A percentile compares a stretch with the other conserved stretches of the same genome.
Conservation (phyloP, 345 rosid species). For the Citrus sp. region DNA sequence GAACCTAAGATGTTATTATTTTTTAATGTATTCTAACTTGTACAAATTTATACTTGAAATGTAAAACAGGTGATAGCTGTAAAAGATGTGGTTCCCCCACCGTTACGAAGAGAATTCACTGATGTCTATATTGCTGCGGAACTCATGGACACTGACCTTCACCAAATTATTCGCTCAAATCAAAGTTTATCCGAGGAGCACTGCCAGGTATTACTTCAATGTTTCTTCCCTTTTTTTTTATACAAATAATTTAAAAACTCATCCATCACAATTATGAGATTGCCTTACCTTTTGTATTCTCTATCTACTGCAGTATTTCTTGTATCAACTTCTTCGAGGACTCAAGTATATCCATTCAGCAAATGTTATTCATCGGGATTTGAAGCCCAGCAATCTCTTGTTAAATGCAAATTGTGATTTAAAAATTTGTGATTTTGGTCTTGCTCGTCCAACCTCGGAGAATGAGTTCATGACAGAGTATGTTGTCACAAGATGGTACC, state of each 20-base stretch:
- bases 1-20: not conserved
- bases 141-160: conserved; percentile 97
- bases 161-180: conserved; percentile 88
- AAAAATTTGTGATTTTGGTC: conserved; percentile 93
- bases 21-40: not conserved
- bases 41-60: conserved; percentile 8
- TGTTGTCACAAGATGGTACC: conserved; percentile 97
- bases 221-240: not conserved
- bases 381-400: conserved; percentile 91
- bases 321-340: conserved; percentile 93
- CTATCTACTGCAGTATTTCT: conserved; percentile 65
- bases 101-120: conserved; percentile 67
- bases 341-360: conserved; percentile 96
- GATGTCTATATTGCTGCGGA: conserved; percentile 88
- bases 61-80: conserved; percentile 62
- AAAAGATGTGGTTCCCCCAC: conserved; percentile 94
- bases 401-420: conserved; percentile 88
- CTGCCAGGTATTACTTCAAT: conserved; percentile 62
- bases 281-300: not conserved
- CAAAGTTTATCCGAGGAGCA: conserved; percentile 92
- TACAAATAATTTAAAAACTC: not conserved
- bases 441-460: conserved; percentile 87
- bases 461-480: conserved; percentile 97
- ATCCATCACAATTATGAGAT: not conserved
- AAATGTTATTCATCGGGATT: conserved; percentile 86